These are phyloP conservation scores for Pseudopithomyces chartarum DNA, from an alignment of 2,329 filamentous ascomycete genomes.

Conservation along the genomic window DNA sequence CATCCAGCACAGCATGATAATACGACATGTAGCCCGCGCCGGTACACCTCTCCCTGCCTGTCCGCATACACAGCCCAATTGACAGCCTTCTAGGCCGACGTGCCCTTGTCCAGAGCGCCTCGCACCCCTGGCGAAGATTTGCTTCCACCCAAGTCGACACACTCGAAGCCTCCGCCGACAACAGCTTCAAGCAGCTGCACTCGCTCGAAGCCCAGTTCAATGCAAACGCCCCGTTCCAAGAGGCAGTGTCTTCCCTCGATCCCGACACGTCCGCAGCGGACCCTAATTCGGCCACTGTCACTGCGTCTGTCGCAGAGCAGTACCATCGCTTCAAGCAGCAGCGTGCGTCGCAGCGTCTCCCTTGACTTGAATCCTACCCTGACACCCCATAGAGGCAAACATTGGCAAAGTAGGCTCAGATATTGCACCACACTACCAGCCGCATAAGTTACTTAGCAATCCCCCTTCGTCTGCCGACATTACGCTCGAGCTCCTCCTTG, in stretches of 20 bases:
- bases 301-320: slow-evolving; percentile 44
- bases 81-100: slow-evolving; percentile 41
- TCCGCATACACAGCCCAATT: background rate
- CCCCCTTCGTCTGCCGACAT: slow-evolving; percentile 80
- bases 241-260: slow-evolving; percentile 25
- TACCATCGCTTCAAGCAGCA: slow-evolving; percentile 51
- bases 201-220: slow-evolving; percentile 44
- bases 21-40: slow-evolving; percentile 10
- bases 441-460: slow-evolving; percentile 68
- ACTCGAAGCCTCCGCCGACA: slow-evolving; percentile 37
- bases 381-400: slow-evolving; percentile 36
- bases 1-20: slow-evolving; percentile 12
- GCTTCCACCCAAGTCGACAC: slow-evolving; percentile 40
- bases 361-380: slow-evolving; percentile 1
- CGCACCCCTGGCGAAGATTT: slow-evolving; percentile 29
- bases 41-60: background rate
- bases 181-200: slow-evolving; percentile 33
- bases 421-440: slow-evolving; percentile 63
- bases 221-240: slow-evolving; percentile 17
- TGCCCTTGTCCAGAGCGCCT: slow-evolving; percentile 38
- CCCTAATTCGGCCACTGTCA: slow-evolving; percentile 1
- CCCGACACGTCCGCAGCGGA: slow-evolving; percentile 22
- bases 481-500: slow-evolving; percentile 81
- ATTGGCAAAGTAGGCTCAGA: slow-evolving; percentile 45
- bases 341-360: slow-evolving; percentile 25